Conservation (phyloP, 1,284 basidiomycete genomes). For the Coriolopsis trogii region DNA sequence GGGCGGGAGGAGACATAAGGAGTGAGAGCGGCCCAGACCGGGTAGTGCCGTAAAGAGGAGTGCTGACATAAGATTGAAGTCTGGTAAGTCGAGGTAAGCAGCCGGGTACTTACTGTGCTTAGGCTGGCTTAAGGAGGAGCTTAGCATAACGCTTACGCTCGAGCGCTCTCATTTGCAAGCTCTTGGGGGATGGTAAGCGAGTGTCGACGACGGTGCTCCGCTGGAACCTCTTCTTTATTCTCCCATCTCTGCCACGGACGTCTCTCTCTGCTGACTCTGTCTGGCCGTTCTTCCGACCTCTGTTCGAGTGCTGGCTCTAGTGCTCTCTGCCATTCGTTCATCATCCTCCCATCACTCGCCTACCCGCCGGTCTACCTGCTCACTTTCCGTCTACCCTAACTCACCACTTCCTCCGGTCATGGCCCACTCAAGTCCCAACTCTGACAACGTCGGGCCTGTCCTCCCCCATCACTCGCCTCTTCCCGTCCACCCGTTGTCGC, state of each 20-base stretch:
- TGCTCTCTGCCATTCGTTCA: conserved; percentile 10
- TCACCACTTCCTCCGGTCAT: conserved; percentile 17
- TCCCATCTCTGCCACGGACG: conserved; percentile 14
- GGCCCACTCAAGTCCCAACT: conserved; percentile 24
- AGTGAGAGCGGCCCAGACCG: background rate
- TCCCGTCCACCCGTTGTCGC: conserved; percentile 23
- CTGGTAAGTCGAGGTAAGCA: conserved; percentile 9
- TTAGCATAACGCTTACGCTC: conserved; percentile 3
- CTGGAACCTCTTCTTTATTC: conserved; percentile 16
- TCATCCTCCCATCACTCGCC: conserved; percentile 20
- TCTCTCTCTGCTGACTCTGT: conserved; percentile 4
- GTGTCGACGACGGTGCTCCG: conserved; percentile 21
- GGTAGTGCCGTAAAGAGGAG: conserved; percentile 1
- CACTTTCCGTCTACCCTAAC: no score
- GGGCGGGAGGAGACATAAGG: background rate
- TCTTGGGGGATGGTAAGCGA: conserved; percentile 20
- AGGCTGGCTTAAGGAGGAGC: conserved; percentile 1
- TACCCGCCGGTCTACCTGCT: conserved; percentile 10
- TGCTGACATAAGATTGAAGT: conserved; percentile 14
- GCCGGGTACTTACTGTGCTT: no score
- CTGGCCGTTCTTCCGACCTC: conserved; percentile 4
- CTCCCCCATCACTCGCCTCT: conserved; percentile 24
- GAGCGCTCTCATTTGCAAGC: conserved; percentile 22
- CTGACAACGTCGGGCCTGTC: conserved; percentile 27
- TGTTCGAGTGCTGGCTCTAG: background rate